Evolutionary conservation across 1,139 yeast species (phyloP).

Genomic region (Diutina catenulata): DNA sequence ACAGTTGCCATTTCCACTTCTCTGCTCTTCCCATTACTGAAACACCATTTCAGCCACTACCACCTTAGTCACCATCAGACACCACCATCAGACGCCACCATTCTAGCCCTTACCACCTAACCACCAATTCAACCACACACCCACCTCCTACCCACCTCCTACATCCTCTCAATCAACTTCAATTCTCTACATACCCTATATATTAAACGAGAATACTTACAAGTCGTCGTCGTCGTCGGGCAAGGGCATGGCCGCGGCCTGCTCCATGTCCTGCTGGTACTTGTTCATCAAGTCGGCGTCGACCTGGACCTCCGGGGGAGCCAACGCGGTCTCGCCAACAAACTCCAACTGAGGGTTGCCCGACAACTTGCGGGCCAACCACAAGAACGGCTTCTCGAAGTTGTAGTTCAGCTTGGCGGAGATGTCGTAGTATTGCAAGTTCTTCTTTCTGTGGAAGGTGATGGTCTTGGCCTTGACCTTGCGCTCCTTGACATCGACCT

Average conservation of each 20-base stretch:
- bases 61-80: too few relatives aligned
- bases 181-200: too few relatives aligned
- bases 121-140: too few relatives aligned
- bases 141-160: too few relatives aligned
- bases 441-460: slow-evolving; percentile 99
- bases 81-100: too few relatives aligned
- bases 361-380: slow-evolving; percentile 99
- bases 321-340: slow-evolving; percentile 98
- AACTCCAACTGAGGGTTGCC: slow-evolving; percentile 98
- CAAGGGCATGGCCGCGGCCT: slow-evolving; percentile 98
- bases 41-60: too few relatives aligned
- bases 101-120: too few relatives aligned
- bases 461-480: slow-evolving; percentile 99
- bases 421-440: slow-evolving; percentile 97
- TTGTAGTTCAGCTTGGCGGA: slow-evolving; percentile 99
- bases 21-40: too few relatives aligned
- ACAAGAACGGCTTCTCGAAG: slow-evolving; percentile 98
- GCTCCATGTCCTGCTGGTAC: slow-evolving; percentile 99
- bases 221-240: slow-evolving; percentile 99
- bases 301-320: slow-evolving; percentile 98
- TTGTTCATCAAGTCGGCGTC: slow-evolving; percentile 94
- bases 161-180: too few relatives aligned
- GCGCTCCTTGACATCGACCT: slow-evolving; percentile 99
- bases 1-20: too few relatives aligned
- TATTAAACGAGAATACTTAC: too few relatives aligned